phyloP scores from a whole-genome alignment of 129 eudicot genomes.

The Cynara cardunculus region DNA sequence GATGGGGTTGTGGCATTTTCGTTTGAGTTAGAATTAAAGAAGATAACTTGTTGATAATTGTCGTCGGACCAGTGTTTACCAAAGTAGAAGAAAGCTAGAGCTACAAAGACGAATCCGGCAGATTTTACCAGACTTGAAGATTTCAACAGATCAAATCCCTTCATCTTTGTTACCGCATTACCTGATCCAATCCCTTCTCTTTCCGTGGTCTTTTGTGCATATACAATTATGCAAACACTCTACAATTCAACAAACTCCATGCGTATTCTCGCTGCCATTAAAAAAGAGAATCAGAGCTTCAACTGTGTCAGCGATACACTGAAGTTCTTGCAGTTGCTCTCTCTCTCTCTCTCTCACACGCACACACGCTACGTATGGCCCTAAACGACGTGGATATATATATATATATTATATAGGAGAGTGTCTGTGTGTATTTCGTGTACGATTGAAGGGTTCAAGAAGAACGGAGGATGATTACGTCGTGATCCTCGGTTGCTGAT shows the following conservation, averaged over 20 bases:
- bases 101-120: slow-evolving; percentile 35
- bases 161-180: slow-evolving; percentile 34
- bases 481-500: neutral
- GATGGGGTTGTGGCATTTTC: slow-evolving; percentile 25
- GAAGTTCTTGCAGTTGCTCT: neutral
- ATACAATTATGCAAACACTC: slow-evolving; percentile 4
- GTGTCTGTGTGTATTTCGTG: neutral
- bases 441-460: neutral
- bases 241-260: slow-evolving; percentile 11
- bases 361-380: neutral
- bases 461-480: neutral
- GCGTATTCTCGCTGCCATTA: neutral
- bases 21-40: slow-evolving; percentile 42
- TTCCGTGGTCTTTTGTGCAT: neutral
- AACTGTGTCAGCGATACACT: slow-evolving; percentile 10
- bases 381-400: neutral
- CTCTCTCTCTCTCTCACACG: neutral
- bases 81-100: slow-evolving; percentile 63
- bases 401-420: neutral
- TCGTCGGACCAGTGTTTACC: slow-evolving; percentile 60
- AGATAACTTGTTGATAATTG: slow-evolving; percentile 31
- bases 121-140: slow-evolving; percentile 41
- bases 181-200: slow-evolving; percentile 1
- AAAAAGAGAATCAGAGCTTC: neutral
- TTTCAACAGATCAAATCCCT: slow-evolving; percentile 50